A percentile compares a stretch with the other conserved stretches of the same genome.
phyloP scores from a whole-genome alignment of 176 grass and related monocot species.

The Paspalum vaginatum region DNA sequence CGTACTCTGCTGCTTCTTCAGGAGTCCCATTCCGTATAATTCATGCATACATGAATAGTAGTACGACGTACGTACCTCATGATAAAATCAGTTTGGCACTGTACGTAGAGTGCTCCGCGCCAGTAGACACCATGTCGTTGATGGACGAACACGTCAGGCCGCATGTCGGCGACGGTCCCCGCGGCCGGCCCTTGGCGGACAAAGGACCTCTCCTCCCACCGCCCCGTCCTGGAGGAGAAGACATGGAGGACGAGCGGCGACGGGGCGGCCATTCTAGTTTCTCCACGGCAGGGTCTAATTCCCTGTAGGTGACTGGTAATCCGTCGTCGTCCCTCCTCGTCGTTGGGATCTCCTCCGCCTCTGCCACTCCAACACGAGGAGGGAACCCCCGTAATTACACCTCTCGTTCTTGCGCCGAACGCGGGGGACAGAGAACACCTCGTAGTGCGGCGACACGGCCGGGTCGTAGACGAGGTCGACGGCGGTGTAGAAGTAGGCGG shows the following conservation, averaged over 20 bases:
- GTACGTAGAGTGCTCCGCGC: background rate
- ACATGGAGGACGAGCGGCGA: background rate
- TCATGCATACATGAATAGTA: too few species aligned
- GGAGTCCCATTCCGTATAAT: too few species aligned
- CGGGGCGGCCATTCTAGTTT: background rate
- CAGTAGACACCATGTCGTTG: background rate
- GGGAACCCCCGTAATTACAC: too few species aligned
- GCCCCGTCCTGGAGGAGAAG: background rate
- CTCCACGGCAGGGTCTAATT: background rate
- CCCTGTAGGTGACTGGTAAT: background rate
- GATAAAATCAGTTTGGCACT: background rate
- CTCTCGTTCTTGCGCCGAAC: background rate
- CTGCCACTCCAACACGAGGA: too few species aligned
- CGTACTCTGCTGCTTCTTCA: too few species aligned
- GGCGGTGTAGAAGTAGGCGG: background rate
- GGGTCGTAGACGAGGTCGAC: background rate
- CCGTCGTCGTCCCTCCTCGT: too few species aligned
- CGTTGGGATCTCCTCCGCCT: too few species aligned
- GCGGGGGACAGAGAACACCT: background rate
- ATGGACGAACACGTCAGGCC: rapidly evolving
- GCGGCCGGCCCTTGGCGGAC: background rate
- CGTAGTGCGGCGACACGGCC: background rate
- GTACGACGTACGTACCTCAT: background rate
- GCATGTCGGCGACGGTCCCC: background rate
- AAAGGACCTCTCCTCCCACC: background rate